Base-by-base conservation (phyloP, 352 stramenopile genomes). In the Ochromonadaceae sp. region DNA sequence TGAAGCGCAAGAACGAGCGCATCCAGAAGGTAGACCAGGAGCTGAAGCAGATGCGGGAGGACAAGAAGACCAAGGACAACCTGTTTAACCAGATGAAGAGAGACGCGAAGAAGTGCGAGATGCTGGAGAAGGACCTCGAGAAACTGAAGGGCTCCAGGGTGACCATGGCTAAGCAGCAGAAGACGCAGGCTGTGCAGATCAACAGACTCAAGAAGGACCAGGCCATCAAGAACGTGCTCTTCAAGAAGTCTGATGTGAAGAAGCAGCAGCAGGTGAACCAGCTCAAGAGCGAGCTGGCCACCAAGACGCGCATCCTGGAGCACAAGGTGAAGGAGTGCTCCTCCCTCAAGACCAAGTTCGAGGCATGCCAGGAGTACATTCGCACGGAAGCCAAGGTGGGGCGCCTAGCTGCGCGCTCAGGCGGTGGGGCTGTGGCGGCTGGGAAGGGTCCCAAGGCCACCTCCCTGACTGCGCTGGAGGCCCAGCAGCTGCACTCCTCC, bases 61-160 rank as follows among this genome's bases (percentile, higher is more conserved):
- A 60, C 9, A 42, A 26, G 15, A 60, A 5, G 20, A 7, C 9
- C 17, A 60, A 60, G 25, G 52, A 60, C n/a, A n/a, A 4, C 20
- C 20, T 22, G 3, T 60, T 48, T 30, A 3, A 52, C 20, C 25
- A 48, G 12, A 60, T 60, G 52, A 10, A 60, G 52, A 60, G 35
- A 46, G 52, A 60, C 34, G 44, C 52, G 36, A 60, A 60, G 34
- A 22, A 42, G 36, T 46, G 10, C 22, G 52, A 60, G 17, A 48
- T 39, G 25, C 26, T 60, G 25, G 35, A 60, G 25, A 15, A 25
- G 15, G 52, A 60, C 20, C 12, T 60, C 17, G 20, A 47, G 22
- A 60, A 60, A 30, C 30, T 60, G 28, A 60, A 60, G 36, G 52
- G 48, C 34, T 30, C 34, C 10, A 60, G 48, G 36, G 34, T 60